These are phyloP conservation scores for Claviceps cyperi DNA, from an alignment of 2,329 filamentous ascomycete species.

Conservation along the genomic window DNA sequence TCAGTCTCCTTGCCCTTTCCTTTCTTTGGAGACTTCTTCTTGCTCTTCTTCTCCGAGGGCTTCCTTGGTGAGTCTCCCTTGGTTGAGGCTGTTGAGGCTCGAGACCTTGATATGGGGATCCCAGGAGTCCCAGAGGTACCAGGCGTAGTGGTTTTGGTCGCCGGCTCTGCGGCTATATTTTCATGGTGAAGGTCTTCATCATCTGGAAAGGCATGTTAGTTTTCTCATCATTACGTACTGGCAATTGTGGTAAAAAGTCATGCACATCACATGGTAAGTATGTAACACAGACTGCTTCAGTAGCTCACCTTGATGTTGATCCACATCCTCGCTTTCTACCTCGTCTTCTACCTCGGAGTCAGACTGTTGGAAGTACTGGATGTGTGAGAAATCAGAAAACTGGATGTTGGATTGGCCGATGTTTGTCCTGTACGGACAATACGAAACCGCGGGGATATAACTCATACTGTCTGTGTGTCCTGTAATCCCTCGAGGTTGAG, in stretches of 20 bases:
- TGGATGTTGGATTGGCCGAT: slow-evolving; percentile 24
- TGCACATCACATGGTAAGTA: neutral
- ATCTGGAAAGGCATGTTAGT: neutral
- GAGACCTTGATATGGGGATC: neutral
- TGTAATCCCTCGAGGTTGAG: slow-evolving; percentile 12
- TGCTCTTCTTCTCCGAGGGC: slow-evolving; percentile 2
- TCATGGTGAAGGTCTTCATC: neutral
- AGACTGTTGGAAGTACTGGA: slow-evolving; percentile 24
- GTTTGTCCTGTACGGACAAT: slow-evolving; percentile 25
- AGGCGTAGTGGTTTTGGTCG: neutral
- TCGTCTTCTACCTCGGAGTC: slow-evolving; percentile 26
- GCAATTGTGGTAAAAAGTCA: neutral
- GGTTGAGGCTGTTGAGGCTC: slow-evolving; percentile 4
- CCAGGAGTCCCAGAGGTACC: neutral
- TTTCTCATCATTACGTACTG: neutral
- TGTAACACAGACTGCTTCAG: neutral
- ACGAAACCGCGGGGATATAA: slow-evolving; percentile 21
- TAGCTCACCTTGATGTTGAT: slow-evolving; percentile 8
- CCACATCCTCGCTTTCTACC: slow-evolving; percentile 15
- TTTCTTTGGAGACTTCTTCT: slow-evolving; percentile 6
- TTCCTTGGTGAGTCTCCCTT: slow-evolving; percentile 5
- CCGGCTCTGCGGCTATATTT: slow-evolving; percentile 1
- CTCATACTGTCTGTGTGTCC: slow-evolving; percentile 27
- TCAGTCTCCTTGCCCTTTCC: slow-evolving; percentile 8
- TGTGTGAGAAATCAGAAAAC: slow-evolving; percentile 27